Base-by-base conservation (phyloP, 2,329 filamentous ascomycete genomes). In the Alternaria sp. region DNA sequence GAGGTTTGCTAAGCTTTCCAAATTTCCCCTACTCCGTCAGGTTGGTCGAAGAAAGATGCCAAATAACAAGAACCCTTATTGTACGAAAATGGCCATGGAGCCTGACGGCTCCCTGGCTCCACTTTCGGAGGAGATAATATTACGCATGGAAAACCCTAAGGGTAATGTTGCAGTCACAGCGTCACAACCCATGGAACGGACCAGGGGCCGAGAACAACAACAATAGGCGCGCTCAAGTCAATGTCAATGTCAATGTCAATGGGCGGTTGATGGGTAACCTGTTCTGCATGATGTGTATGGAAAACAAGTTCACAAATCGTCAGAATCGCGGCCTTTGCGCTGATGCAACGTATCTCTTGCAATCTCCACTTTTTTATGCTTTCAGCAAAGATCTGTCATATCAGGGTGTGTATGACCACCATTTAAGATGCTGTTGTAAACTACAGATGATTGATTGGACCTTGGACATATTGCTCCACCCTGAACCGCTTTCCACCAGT, bases 221-320 rank as follows among this genome's bases (percentile, higher is more conserved):
- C 21, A 45, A 6, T 31, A 46, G 13, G 8, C 17, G 44, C 44
- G 33, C 2, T 46, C 39, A 4, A 46, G 58, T 10, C 37, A 54
- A 31, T 71, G 69, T 48, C 64, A 54, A 31, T 71, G 69, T 48
- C 64, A 56, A 8, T 72, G 69, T 41, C 60, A 71, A 39, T 72
- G 68, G 67, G 48, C 65, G 41, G 13, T 48, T 34, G 33, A 33
- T 24, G 8, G 29, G 23, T 34, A n/a, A 21, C 24, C 6, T 23
- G 24, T 65, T 34, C 11, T 10, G 7, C 33, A 44, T 23, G 2
- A n/a, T 17, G 17, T 13, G 3, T 11, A 34, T 10, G 8, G 14
- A 33, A n/a, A 10, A n/a, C 31, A 48, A 36, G 21, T 14, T 24
- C 21, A 21, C 23, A 8, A 7, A 8, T 7, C 13, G 11, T 17